A percentile compares a stretch with the other conserved stretches of the same genome.
Conservation (phyloP, 352 stramenopile species). For the Pythium oligandrum region DNA sequence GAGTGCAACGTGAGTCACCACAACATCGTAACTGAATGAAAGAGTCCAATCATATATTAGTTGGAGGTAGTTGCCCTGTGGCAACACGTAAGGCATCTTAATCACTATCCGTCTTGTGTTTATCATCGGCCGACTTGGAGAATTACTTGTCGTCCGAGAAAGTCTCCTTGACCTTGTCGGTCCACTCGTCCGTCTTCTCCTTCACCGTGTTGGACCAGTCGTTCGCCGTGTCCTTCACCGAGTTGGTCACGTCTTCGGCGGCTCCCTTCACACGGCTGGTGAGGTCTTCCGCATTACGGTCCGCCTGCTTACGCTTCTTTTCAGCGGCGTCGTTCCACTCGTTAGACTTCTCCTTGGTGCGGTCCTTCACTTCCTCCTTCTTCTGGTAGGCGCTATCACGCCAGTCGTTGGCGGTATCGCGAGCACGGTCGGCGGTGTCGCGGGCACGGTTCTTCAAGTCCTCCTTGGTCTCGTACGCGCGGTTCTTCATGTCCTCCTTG, state of each 20-base stretch:
- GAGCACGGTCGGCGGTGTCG: too few relatives aligned
- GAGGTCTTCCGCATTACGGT: constrained; percentile 19
- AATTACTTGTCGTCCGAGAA: constrained; percentile 19
- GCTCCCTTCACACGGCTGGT: constrained; percentile 19
- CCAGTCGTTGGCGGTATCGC: too few relatives aligned
- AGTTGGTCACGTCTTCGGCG: constrained; percentile 20
- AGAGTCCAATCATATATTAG: too few relatives aligned
- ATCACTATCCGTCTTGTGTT: constrained; percentile 7
- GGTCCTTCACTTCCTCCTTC: constrained; percentile 14
- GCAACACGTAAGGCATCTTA: background rate
- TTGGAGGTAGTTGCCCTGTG: too few relatives aligned
- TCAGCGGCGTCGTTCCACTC: constrained; percentile 18
- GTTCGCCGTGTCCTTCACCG: constrained; percentile 29
- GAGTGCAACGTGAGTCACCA: too few relatives aligned
- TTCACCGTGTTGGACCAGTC: constrained; percentile 21
- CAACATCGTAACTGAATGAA: too few relatives aligned
- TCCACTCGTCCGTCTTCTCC: constrained; percentile 28
- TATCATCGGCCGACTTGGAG: constrained; percentile 20
- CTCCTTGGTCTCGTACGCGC: constrained; percentile 33
- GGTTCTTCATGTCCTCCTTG: constrained; percentile 12
- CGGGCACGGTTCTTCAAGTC: background rate
- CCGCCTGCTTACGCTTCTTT: constrained; percentile 17
- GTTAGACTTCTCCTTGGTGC: constrained; percentile 24
- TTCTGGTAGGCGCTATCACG: too few relatives aligned
- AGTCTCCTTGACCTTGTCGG: constrained; percentile 22